Conservation (phyloP, 2,329 filamentous ascomycete species). For the Ustulina deusta region DNA sequence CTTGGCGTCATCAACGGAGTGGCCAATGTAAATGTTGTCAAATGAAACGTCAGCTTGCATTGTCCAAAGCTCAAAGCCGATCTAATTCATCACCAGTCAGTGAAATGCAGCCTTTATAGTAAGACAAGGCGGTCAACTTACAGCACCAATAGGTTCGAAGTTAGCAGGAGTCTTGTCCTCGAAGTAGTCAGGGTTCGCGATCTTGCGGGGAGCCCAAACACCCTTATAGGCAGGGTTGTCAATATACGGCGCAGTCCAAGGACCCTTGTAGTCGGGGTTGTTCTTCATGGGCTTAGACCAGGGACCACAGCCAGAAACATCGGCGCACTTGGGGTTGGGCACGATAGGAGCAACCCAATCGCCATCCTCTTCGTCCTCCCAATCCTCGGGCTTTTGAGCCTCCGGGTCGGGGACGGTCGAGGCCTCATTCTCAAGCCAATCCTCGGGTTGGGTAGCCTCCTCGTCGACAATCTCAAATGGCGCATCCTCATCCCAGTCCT, state of each 20-base stretch:
- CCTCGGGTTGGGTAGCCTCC: slow-evolving; percentile 89
- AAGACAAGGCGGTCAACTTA: slow-evolving; percentile 64
- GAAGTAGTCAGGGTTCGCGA: slow-evolving; percentile 94
- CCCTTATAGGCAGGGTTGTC: slow-evolving; percentile 99
- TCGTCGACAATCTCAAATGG: slow-evolving; percentile 96
- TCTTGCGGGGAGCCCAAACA: slow-evolving; percentile 92
- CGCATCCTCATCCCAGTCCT: slow-evolving; percentile 99
- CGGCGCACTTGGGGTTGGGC: slow-evolving; percentile 94
- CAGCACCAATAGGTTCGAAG: slow-evolving; percentile 97
- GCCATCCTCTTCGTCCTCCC: slow-evolving; percentile 99
- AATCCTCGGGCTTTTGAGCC: slow-evolving; percentile 97
- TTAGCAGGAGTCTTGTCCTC: slow-evolving; percentile 97
- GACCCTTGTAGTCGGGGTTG: slow-evolving; percentile 99
- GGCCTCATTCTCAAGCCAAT: slow-evolving; percentile 95
- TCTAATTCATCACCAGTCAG: slow-evolving; percentile 62
- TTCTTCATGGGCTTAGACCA: slow-evolving; percentile 93
- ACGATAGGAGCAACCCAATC: slow-evolving; percentile 94
- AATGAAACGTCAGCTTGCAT: slow-evolving; percentile 99
- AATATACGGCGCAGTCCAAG: slow-evolving; percentile 92
- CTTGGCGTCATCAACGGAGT: slow-evolving; percentile 92
- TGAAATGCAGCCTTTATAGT: background rate
- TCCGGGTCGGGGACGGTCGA: slow-evolving; percentile 88
- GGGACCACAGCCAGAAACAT: slow-evolving; percentile 91
- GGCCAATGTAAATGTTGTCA: slow-evolving; percentile 99
- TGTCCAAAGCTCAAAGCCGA: slow-evolving; percentile 99